Base-by-base conservation (phyloP, 2,329 filamentous ascomycete species). In the Verticillium nubilum region DNA sequence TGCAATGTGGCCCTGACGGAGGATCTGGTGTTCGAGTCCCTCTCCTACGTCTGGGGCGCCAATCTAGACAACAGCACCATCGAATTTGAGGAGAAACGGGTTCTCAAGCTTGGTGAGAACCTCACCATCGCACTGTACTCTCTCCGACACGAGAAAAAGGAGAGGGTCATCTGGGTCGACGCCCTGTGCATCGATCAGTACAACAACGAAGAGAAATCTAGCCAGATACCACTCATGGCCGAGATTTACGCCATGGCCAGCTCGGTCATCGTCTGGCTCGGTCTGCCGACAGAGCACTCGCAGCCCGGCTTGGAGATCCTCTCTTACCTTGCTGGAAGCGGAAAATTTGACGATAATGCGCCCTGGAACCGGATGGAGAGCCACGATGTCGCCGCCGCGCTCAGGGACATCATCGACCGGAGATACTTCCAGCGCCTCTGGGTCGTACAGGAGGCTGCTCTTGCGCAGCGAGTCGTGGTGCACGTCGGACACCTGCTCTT, bases 401-500 rank as follows among this genome's bases (percentile, higher is more conserved):
- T 72, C 0, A 67, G 70, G 7, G 52, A 63, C 2, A 61, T 75
- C 0, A 74, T 75, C 26, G 68, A 74, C 28, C 64, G 67, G 56
- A 66, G 71, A 13, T 76, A 75, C 60, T 75, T 72, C 73, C 65
- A 60, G 10, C 62, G 73, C 23, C 52, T 75, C 0, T 73, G 71
- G 69, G 67, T 72, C 1, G 66, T 72, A 4, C 70, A 71, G 56
- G 70, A 73, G 57, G 63, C 72, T 17, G 64, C 64, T 57, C 67
- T 68, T 37, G 68, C 68, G 0, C 58, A 13, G 2, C 13, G 56
- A 0, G 60, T 68, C 31, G 61, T 27, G 3, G 66, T 72, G 4
- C n/a, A 19, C 42, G 19, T 26, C 7, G 42, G 42, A 23, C 42
- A 50, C 19, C 10, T 50, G n/a, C n/a, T 33, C 5, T n/a, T 47